A percentile compares a stretch with the other conserved stretches of the same genome.
These are phyloP conservation scores for Corynespora cassiicola DNA, from an alignment of 2,329 filamentous ascomycete genomes.

Conservation along the genomic window DNA sequence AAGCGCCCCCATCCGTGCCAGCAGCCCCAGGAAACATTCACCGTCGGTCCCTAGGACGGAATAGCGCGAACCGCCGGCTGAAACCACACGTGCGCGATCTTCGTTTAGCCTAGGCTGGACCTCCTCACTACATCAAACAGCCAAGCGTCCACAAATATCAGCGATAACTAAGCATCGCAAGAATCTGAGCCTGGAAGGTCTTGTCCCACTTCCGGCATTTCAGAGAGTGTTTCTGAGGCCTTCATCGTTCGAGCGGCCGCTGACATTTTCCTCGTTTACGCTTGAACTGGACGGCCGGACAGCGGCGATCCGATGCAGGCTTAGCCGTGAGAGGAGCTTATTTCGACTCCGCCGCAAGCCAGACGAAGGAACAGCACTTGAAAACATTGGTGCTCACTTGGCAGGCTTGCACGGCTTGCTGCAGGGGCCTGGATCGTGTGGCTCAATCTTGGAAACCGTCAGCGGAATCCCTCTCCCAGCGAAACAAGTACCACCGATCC, in stretches of 20 bases:
- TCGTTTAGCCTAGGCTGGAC: constrained; percentile 23
- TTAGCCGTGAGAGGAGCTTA: not conserved
- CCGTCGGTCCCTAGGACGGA: not conserved
- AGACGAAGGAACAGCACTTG: no score
- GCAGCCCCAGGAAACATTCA: no score
- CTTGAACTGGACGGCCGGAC: no score
- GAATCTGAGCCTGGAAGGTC: not conserved
- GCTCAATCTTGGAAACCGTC: not conserved
- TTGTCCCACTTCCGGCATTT: not conserved
- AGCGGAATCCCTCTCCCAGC: constrained; percentile 8
- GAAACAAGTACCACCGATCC: constrained; percentile 34
- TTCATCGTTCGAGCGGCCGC: no score
- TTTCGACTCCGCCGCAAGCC: not conserved
- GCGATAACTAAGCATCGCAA: not conserved
- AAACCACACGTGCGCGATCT: constrained; percentile 17
- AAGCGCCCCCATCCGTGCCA: no score
- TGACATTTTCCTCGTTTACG: no score
- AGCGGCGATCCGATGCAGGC: constrained; percentile 3
- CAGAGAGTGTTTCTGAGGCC: constrained; percentile 8
- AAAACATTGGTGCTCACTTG: no score
- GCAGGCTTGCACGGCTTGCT: no score
- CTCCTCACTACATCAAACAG: constrained; percentile 1
- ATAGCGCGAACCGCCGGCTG: constrained; percentile 2
- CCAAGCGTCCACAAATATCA: constrained; percentile 3
- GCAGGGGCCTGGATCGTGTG: constrained; percentile 15